phyloP scores from a whole-genome alignment of 2,329 filamentous ascomycete species.

The Aureobasidium sp. region DNA sequence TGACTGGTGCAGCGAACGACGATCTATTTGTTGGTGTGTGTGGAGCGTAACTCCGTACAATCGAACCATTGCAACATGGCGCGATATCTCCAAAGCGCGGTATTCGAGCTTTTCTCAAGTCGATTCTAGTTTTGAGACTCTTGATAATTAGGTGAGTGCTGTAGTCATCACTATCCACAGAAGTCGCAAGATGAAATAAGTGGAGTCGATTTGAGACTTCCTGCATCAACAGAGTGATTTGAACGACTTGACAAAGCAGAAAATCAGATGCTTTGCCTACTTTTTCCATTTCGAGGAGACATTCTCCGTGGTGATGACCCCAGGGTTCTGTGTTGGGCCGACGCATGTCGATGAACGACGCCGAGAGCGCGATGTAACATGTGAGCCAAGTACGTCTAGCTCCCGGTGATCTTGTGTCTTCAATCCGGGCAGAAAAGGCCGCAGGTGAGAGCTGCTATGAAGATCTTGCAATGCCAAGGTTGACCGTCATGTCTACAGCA shows the following conservation, averaged over 20 bases:
- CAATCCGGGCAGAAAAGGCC: not conserved
- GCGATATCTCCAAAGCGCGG: slow-evolving; percentile 21
- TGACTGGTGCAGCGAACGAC: slow-evolving; percentile 25
- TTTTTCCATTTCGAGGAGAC: slow-evolving; percentile 20
- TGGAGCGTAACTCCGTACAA: slow-evolving; percentile 26
- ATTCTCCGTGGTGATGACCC: slow-evolving; percentile 21
- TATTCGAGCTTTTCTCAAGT: slow-evolving; percentile 23
- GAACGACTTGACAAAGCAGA: slow-evolving; percentile 23
- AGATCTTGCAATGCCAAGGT: not conserved
- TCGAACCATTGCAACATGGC: slow-evolving; percentile 23
- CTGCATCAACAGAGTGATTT: slow-evolving; percentile 23
- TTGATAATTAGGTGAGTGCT: slow-evolving; percentile 19
- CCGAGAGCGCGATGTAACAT: slow-evolving; percentile 17
- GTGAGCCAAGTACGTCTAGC: slow-evolving; percentile 20
- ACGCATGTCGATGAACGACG: slow-evolving; percentile 19
- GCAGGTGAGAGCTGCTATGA: not conserved
- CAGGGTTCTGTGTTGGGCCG: slow-evolving; percentile 19
- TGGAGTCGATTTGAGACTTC: slow-evolving; percentile 20
- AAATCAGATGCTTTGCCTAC: slow-evolving; percentile 17
- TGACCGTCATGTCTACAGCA: not conserved
- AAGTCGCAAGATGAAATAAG: slow-evolving; percentile 16
- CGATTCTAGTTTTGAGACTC: slow-evolving; percentile 20
- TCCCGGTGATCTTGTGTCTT: slow-evolving; percentile 1
- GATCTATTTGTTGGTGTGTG: slow-evolving; percentile 25
- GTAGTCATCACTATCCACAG: slow-evolving; percentile 20